phyloP scores from a whole-genome alignment of 345 rosid genomes.

The Moringa oleifera region DNA sequence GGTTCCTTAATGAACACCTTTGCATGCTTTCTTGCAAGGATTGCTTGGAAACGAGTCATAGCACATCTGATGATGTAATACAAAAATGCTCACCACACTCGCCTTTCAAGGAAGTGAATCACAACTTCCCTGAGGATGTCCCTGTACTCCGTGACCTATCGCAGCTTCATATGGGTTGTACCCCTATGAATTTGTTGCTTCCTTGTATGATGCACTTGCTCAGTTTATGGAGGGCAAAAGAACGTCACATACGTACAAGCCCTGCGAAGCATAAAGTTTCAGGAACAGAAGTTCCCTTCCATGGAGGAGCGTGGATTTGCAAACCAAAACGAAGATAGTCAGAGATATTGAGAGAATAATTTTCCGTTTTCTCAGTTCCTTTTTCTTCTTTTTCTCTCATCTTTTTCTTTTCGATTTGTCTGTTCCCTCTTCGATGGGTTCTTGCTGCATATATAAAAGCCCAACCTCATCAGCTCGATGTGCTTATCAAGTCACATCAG shows the following conservation, averaged over 20 bases:
- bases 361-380: too few species aligned
- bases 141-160: too few species aligned
- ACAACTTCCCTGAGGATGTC: neutral
- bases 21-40: neutral
- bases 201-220: too few species aligned
- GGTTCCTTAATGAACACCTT: too few species aligned
- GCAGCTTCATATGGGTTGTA: too few species aligned
- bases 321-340: too few species aligned
- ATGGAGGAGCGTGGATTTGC: neutral
- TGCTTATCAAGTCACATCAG: too few species aligned
- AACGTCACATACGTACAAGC: neutral
- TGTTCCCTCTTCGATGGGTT: slow-evolving; percentile 1
- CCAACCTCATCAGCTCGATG: too few species aligned
- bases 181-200: too few species aligned
- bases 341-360: neutral
- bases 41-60: neutral
- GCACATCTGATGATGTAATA: neutral
- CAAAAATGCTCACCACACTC: neutral
- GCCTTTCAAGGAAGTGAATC: neutral
- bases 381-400: too few species aligned
- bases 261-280: neutral
- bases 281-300: neutral
- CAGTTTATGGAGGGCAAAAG: too few species aligned
- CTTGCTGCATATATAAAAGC: too few species aligned
- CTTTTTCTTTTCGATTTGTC: neutral